Conservation (phyloP, 2,329 filamentous ascomycete species). For the Fusarium heterosporum region DNA sequence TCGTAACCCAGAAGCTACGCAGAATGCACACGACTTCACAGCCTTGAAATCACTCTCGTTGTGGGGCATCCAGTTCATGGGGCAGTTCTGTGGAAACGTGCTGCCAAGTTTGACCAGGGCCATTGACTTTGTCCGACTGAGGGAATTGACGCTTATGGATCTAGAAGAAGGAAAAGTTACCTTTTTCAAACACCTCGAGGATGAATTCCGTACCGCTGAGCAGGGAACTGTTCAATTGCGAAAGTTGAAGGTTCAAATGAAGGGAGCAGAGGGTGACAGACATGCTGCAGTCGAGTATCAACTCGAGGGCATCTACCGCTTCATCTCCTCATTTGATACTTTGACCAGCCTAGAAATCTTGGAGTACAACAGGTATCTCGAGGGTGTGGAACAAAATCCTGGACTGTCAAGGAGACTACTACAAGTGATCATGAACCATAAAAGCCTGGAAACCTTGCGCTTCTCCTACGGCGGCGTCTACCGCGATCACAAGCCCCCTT, state of each 20-base stretch:
- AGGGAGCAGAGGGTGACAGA: accelerated
- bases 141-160: background rate
- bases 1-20: background rate
- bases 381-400: accelerated
- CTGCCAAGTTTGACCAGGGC: background rate
- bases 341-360: background rate
- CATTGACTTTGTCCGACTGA: slow-evolving; percentile 12
- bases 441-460: background rate
- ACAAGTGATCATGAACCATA: background rate
- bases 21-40: background rate
- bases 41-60: slow-evolving; percentile 4
- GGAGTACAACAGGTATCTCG: background rate
- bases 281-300: background rate
- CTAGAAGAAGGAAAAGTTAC: accelerated
- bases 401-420: background rate
- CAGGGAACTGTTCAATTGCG: background rate
- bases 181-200: slow-evolving; percentile 4
- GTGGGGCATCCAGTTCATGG: accelerated
- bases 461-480: background rate
- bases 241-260: background rate
- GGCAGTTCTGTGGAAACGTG: accelerated
- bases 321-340: slow-evolving; percentile 6
- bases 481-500: accelerated
- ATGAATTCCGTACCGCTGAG: background rate
- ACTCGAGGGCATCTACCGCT: slow-evolving; percentile 4